Base-by-base conservation (phyloP, 768 basidiomycete species). In the Podaxis pistillaris region DNA sequence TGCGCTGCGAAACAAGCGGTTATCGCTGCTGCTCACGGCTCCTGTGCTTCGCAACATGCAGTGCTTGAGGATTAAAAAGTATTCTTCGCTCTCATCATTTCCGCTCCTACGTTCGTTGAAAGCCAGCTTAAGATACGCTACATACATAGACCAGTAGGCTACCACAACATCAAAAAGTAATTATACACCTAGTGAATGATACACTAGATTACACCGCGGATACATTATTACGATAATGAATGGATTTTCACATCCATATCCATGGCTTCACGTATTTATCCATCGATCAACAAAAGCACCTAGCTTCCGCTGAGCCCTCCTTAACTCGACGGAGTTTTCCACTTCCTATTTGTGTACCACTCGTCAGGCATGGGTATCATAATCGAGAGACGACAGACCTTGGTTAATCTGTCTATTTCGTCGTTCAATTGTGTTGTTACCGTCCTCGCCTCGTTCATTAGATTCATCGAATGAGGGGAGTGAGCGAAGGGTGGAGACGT, bases 401-500 rank as follows among this genome's bases (percentile, higher is more conserved):
- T 50, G n/a, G 2, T 51, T 22, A 59, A 17, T 59, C 58, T 59
- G 1, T 59, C 47, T 1, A 36, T 59, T 41, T 59, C 58, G 2
- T 22, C 36, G 4, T 19, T n/a, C 19, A 51, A 38, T 15, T 13
- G 12, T 24, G 19, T 37, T 12, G 67, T 58, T 53, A 68, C 69
- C 2, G 3, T 55, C 58, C 67, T 67, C 17, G 72, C 72, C 11
- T 67, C 64, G 11, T 58, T 58, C 44, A 68, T 60, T 33, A 70
- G 52, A 4, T 38, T 15, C 3, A 36, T 52, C 2, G 71, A 33
- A 28, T 67, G 56, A 1, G 60, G 46, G 6, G 69, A 63, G 30
- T 63, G 51, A 9, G 67, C 51, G 36, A 73, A 73, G 1, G 74
- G 71, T 15, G 69, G 65, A 1, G 72, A 71, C 2, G 70, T 69